Evolutionary conservation across 1,139 yeast genomes (phyloP), one percentile per base, ranked within the genome.

Genomic region (Zygosaccharomyces sapae): DNA sequence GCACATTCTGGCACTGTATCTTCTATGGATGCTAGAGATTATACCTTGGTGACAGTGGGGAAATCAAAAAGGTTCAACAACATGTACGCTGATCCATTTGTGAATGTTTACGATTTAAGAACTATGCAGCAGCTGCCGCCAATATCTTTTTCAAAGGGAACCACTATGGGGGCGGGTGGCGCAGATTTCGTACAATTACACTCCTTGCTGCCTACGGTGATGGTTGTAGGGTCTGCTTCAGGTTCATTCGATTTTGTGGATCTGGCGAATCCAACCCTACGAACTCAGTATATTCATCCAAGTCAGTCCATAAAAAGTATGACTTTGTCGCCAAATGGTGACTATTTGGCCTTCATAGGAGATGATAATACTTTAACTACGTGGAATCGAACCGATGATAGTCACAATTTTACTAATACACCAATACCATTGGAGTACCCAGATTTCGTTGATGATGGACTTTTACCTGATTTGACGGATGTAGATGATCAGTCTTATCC

Each of bases 161-260:
- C 61, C 3, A 53, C 58, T 1, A 59, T 59, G 54, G 65, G 64
- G 3, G 87, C 95, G 0, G 84, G 89, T 0, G 97, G 97, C 3
- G 97, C 97, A 1, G 76, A 87, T 5, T 85, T 79, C 62, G 94
- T 86, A 1, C 76, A 85, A 44, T 75, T 90, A 54, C 97, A 90
- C 67, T 97, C 97, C 3, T 86, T 86, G 53, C 67, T 89, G 49
- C 86, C 97, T 9, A 86, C 88, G 37, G 81, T 86, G 43, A 78
- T 89, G 38, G 67, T 89, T 8, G 80, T 87, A 16, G 84, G 88
- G 0, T 85, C 96, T 0, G 75, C 75, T 16, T 67, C 78, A 25
- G 98, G 98, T 6, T 94, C 87, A 53, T 70, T 94, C 50, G 96
- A 89, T 59, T 82, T 89, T 57, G 77, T 88, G 20, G 97, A 92